A percentile compares a stretch with the other conserved stretches of the same genome.
Evolutionary conservation across 2,329 filamentous ascomycete species (phyloP).

Genomic region (Cercospora sp.): DNA sequence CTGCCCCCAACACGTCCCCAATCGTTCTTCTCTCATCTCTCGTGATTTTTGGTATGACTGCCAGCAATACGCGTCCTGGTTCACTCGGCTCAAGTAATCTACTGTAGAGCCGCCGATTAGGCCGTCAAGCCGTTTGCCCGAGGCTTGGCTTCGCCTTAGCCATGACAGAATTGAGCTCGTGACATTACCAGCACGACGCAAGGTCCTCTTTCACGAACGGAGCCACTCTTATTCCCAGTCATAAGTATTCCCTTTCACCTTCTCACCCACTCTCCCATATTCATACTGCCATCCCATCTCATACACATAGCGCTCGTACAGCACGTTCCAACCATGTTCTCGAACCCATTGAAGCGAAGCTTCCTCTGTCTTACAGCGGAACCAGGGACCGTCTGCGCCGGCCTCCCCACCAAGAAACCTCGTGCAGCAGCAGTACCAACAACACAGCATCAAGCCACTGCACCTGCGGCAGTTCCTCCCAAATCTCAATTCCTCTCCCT

Average conservation of each 20-base stretch:
- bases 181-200: slow-evolving; percentile 1
- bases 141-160: slow-evolving; percentile 6
- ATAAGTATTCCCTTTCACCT: slow-evolving; percentile 1
- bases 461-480: neutral
- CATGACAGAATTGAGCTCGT: slow-evolving; percentile 2
- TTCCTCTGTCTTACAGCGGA: slow-evolving; percentile 14
- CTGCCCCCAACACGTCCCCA: neutral
- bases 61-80: neutral
- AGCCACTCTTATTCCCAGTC: slow-evolving; percentile 5
- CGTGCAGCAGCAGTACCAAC: slow-evolving; percentile 8
- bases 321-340: slow-evolving; percentile 2
- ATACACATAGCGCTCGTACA: neutral
- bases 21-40: neutral
- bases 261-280: neutral
- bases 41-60: neutral
- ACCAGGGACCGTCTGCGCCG: slow-evolving; percentile 16
- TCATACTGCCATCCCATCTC: neutral
- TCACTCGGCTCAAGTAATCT: neutral
- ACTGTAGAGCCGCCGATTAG: neutral
- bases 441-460: neutral
- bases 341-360: slow-evolving; percentile 9
- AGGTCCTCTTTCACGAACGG: neutral
- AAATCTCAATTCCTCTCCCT: slow-evolving; percentile 17
- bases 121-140: no score
- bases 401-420: slow-evolving; percentile 12